A percentile compares a stretch with the other conserved stretches of the same genome.
Conservation (phyloP, 176 grass and related monocot species). For the Panicum miliaceum region DNA sequence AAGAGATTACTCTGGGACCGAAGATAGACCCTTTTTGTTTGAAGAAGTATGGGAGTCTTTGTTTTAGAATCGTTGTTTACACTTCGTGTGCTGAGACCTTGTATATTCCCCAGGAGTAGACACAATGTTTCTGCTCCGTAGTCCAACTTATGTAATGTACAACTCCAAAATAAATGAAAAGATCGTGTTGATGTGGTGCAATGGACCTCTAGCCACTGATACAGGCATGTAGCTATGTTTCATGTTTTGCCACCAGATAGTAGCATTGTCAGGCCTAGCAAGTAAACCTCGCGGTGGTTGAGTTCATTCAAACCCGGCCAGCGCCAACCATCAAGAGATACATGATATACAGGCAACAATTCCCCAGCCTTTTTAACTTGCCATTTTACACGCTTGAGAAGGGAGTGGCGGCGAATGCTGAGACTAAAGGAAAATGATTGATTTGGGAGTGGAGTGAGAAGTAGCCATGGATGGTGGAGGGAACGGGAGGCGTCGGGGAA, state of each 20-base stretch:
- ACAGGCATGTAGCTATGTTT: neutral
- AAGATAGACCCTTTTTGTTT: conserved; percentile 93
- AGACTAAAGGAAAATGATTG: too few relatives aligned
- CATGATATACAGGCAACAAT: too few relatives aligned
- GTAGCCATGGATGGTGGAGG: too few relatives aligned
- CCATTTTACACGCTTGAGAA: too few relatives aligned
- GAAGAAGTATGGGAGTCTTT: conserved; percentile 77
- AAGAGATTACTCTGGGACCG: conserved; percentile 83
- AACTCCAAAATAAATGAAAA: conserved; percentile 46
- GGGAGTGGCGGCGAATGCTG: too few relatives aligned
- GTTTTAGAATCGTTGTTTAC: conserved; percentile 60
- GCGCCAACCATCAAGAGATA: too few relatives aligned
- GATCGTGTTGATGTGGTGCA: neutral
- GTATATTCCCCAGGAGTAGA: conserved; percentile 65
- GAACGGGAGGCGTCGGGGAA: too few relatives aligned
- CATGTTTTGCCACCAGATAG: neutral
- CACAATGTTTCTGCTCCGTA: conserved; percentile 36
- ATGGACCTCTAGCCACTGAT: neutral
- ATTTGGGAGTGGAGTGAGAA: too few relatives aligned
- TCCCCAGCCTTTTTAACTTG: too few relatives aligned
- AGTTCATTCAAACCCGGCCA: neutral
- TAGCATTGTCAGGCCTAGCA: neutral
- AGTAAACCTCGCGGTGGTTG: neutral
- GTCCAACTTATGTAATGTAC: conserved; percentile 39
- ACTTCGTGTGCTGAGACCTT: conserved; percentile 75